Base-by-base conservation (phyloP, 371 early-diverging fungal genomes). In the Lichtheimia ramosa region DNA sequence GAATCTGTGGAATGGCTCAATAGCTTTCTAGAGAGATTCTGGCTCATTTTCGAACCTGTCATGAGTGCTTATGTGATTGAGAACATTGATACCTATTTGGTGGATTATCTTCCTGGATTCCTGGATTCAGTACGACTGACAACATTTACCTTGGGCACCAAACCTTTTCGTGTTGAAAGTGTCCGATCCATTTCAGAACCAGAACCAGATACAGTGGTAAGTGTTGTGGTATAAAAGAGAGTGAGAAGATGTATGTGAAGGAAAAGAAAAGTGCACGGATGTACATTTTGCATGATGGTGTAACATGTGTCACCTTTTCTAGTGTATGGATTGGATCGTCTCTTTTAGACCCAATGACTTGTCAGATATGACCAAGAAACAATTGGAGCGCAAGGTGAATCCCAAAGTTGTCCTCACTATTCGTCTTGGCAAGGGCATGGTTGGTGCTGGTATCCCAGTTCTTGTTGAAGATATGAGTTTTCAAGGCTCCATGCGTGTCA, bases 1-100 rank as follows among this genome's bases (percentile, higher is more conserved):
- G 99, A 99, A 75, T 84, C 93, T 27, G 96, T 93, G 3, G 97
- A 97, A 62, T 99, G 99, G 99, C 74, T 99, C 62, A 99, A 99
- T 75, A 90, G 87, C 71, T 93, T 98, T 70, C 68, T 96, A 49
- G 58, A 77, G 51, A 77, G 79, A 21, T 94, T 97, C 70, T 99
- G 99, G 99, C 74, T 91, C 14, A 95, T 95, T 58, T 93, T 91
- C 61, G 99, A 99, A 77, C 96, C 99, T 2, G 87, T 88, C 4
- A 74, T 99, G 51, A 91, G 94, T 49, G 86, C 88, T 10, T 80
- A 86, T 8, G 84, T 96, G 20, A 87, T 91, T 18, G 88, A 87
- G 48, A 83, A 82, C 20, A 87, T 91, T 51, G 90, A 94, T 74
- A 81, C 79, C 43, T 82, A 91, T 40, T 73, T 97, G 41, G 87